Evolutionary conservation across 495 filamentous ascomycete genomes (phyloP).

Genomic region (Tuber magnatum): DNA sequence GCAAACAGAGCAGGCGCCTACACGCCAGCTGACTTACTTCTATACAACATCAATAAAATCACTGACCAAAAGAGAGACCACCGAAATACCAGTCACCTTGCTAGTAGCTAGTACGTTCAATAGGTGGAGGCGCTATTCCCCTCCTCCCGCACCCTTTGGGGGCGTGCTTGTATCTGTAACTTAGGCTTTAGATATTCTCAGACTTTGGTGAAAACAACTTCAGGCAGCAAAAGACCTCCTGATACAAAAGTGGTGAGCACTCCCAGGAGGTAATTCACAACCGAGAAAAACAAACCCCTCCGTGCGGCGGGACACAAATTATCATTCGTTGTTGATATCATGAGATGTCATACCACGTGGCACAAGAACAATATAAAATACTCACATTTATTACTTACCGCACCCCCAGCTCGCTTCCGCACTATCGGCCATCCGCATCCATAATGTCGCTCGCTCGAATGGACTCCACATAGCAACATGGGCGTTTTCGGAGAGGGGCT

Average conservation of each 20-base stretch:
- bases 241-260: neutral
- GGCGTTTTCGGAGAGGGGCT: neutral
- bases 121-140: neutral
- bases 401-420: neutral
- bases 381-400: neutral
- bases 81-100: too few relatives aligned
- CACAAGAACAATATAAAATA: neutral
- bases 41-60: too few relatives aligned
- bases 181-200: neutral
- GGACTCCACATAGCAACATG: neutral
- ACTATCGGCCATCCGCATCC: neutral
- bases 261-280: neutral
- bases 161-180: neutral
- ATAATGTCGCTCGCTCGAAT: neutral
- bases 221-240: neutral
- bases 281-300: neutral
- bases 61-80: too few relatives aligned
- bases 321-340: neutral
- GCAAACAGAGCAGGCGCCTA: too few relatives aligned
- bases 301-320: neutral
- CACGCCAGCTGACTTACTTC: too few relatives aligned
- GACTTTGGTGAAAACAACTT: neutral
- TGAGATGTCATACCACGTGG: neutral
- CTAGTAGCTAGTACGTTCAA: neutral
- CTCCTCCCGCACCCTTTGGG: neutral